Conservation (phyloP, 169 alveolate species). For the Plasmodium adleri region DNA sequence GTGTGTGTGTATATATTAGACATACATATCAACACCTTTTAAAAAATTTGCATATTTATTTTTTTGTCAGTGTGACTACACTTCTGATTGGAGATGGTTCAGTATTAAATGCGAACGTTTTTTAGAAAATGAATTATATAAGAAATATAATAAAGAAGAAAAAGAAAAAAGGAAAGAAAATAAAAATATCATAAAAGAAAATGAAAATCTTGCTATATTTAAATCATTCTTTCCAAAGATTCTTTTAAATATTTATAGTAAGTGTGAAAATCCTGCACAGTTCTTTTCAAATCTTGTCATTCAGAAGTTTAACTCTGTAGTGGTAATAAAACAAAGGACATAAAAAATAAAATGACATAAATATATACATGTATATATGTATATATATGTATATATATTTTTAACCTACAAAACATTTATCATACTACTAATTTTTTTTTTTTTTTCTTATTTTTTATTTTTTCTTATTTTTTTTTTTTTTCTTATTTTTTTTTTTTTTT, state of each 20-base stretch:
- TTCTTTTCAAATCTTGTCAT: slow-evolving; percentile 37
- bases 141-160: slow-evolving; percentile 10
- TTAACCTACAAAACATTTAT: no score
- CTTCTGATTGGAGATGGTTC: slow-evolving; percentile 72
- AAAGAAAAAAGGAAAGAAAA: slow-evolving; percentile 3
- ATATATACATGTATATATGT: background rate
- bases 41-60: background rate
- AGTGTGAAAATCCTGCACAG: slow-evolving; percentile 29
- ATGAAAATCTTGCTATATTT: slow-evolving; percentile 22
- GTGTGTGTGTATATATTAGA: no score
- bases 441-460: background rate
- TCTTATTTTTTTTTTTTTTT: background rate
- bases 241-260: slow-evolving; percentile 29
- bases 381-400: background rate
- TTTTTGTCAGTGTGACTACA: slow-evolving; percentile 22
- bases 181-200: slow-evolving; percentile 13
- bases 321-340: slow-evolving; percentile 1
- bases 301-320: slow-evolving; percentile 52
- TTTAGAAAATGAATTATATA: slow-evolving; percentile 28
- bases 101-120: slow-evolving; percentile 57
- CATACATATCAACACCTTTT: no score
- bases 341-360: background rate
- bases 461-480: background rate
- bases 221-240: slow-evolving; percentile 51
- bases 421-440: background rate